These are phyloP conservation scores for Cyathus striatus DNA, from an alignment of 768 basidiomycete species.

Conservation along the genomic window DNA sequence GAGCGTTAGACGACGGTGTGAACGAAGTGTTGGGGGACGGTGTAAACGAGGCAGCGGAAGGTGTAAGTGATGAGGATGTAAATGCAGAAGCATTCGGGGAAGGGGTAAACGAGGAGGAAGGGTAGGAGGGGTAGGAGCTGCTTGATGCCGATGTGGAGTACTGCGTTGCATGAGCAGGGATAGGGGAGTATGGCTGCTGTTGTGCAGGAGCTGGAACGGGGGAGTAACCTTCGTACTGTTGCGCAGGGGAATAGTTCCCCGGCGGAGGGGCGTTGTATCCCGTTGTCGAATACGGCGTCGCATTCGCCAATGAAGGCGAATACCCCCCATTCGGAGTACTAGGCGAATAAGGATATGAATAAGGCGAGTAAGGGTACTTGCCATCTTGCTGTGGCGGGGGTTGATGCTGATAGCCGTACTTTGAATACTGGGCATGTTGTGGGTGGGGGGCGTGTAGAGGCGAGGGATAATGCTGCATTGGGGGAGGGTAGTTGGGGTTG, in stretches of 20 bases:
- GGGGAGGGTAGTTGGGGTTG: conserved; percentile 18
- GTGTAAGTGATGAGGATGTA: no score
- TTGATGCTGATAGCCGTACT: neutral
- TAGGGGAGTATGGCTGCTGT: conserved; percentile 46
- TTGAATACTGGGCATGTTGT: conserved; percentile 14
- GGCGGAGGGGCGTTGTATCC: conserved; percentile 31
- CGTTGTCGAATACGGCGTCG: conserved; percentile 26
- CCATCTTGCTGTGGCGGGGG: conserved; percentile 20
- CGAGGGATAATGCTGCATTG: conserved; percentile 14
- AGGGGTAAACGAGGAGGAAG: no score
- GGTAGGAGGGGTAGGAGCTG: no score
- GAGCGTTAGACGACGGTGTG: no score
- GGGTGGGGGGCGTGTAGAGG: conserved; percentile 19
- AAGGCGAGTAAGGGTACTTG: conserved; percentile 24
- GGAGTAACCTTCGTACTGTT: conserved; percentile 14
- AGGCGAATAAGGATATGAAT: conserved; percentile 9
- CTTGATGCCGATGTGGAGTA: no score
- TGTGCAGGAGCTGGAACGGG: neutral
- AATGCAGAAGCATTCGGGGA: no score
- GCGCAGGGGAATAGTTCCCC: conserved; percentile 1
- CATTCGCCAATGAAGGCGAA: conserved; percentile 35
- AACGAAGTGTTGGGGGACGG: no score
- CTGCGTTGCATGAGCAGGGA: no score
- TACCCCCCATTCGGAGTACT: conserved; percentile 1
- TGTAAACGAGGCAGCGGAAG: no score